A percentile compares a stretch with the other conserved stretches of the same genome.
These are phyloP conservation scores for Yarrowia phangngaensis DNA, from an alignment of 805 yeast genomes.

Conservation along the genomic window DNA sequence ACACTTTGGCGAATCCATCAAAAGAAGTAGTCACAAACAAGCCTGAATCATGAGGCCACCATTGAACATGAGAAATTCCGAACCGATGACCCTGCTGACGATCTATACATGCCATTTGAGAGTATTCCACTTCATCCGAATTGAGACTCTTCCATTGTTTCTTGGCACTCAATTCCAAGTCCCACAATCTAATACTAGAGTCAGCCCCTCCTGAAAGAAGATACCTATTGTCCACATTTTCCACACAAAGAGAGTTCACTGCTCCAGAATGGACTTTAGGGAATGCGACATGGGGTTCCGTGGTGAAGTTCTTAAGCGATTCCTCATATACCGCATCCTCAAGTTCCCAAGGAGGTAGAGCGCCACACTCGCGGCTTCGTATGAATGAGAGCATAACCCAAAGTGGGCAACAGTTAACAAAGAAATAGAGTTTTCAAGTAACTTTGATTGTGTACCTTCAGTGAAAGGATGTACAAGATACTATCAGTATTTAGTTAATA, in stretches of 20 bases:
- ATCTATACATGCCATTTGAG: slow-evolving; percentile 20
- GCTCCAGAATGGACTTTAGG: slow-evolving; percentile 42
- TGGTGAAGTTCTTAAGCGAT: slow-evolving; percentile 9
- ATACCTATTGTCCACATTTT: slow-evolving; percentile 45
- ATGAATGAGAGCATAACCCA: slow-evolving; percentile 17
- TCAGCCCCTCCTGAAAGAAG: slow-evolving; percentile 73
- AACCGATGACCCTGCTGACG: slow-evolving; percentile 51
- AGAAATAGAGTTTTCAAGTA: not conserved
- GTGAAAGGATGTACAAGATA: not conserved
- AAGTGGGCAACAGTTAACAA: no score
- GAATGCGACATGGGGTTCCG: slow-evolving; percentile 28
- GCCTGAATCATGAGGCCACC: slow-evolving; percentile 92
- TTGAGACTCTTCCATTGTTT: slow-evolving; percentile 28
- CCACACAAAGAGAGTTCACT: slow-evolving; percentile 60
- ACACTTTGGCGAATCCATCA: slow-evolving; percentile 69
- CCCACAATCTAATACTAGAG: slow-evolving; percentile 66
- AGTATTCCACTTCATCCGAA: slow-evolving; percentile 27
- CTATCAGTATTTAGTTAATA: no score
- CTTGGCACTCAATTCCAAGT: slow-evolving; percentile 40
- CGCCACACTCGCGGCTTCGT: slow-evolving; percentile 12
- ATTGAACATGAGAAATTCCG: slow-evolving; percentile 68
- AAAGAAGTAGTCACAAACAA: slow-evolving; percentile 79
- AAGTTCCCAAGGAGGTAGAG: slow-evolving; percentile 14
- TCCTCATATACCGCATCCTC: slow-evolving; percentile 27
- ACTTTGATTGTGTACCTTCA: not conserved